Base-by-base conservation (phyloP, 306 rosid genomes). In the Quillaja saponaria region DNA sequence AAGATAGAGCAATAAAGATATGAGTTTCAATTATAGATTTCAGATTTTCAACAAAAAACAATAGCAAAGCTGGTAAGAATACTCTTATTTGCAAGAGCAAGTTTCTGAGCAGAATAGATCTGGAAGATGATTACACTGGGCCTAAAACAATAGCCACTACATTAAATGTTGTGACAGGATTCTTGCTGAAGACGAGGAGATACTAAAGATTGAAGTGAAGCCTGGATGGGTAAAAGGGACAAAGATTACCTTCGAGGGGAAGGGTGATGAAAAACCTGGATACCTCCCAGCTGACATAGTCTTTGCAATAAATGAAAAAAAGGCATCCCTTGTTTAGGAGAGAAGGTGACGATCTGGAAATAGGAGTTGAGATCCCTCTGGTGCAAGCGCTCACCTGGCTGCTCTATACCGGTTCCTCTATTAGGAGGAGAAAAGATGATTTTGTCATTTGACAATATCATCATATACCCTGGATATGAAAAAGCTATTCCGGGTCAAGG, bases 141-240 rank as follows among this genome's bases (percentile, higher is more conserved):
- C n/a, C n/a, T n/a, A n/a, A n/a, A n/a, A n/a, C n/a, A n/a, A n/a
- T n/a, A n/a, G n/a, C n/a, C n/a, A n/a, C n/a, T n/a, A n/a, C n/a
- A n/a, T n/a, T 92, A 51, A 84, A 81, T 33, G 87, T 92, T 61
- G 82, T 82, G 62, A 88, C 98, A 3, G 98, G 98, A 64, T 92
- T 96, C 95, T 88, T 68, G 76, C 82, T 76, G 74, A 95, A 96
- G 70, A 92, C 95, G 91, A 85, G 45, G 97, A 94, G 38, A 7
- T 65, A 35, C 3, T 89, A 20, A 81, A 82, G 0, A 85, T 89
- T 69, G 59, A 83, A 40, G 95, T 94, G 34, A 61, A 85, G 63
- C 97, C 99, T 0, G 97, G 99, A 63, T 94, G 99, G 97, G 87
- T 3, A 57, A 81, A 80, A 54, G 96, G 99, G 40, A 94, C 99